Percentiles rank a stretch among this genome's conserved stretches.
Evolutionary conservation across 352 stramenopile species (phyloP).

Genomic region (Phytopythium ostracodes): DNA sequence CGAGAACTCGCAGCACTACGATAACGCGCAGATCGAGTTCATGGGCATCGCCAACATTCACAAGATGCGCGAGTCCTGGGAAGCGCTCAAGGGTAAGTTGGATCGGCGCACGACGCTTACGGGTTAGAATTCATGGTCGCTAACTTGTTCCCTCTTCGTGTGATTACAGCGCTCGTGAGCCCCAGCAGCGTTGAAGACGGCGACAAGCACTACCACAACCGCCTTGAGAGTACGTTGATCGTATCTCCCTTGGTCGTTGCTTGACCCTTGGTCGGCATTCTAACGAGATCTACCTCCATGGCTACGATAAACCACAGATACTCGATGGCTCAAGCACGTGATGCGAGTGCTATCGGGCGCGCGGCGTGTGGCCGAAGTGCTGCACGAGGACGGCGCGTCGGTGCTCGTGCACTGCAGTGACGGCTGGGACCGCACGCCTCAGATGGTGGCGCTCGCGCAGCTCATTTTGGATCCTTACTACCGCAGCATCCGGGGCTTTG

Average conservation of each 20-base stretch:
- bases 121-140: too few relatives aligned
- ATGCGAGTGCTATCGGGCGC: slow-evolving; percentile 83
- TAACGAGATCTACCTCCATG: neutral
- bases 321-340: slow-evolving; percentile 96
- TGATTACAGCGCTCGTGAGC: slow-evolving; percentile 58
- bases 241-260: slow-evolving; percentile 2
- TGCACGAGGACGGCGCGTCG: slow-evolving; percentile 79
- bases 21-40: slow-evolving; percentile 94
- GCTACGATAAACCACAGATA: slow-evolving; percentile 51
- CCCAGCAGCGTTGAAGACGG: slow-evolving; percentile 79
- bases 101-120: too few relatives aligned
- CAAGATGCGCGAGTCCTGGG: slow-evolving; percentile 95
- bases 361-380: slow-evolving; percentile 66
- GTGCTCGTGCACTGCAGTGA: slow-evolving; percentile 87
- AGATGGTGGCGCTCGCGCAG: slow-evolving; percentile 75
- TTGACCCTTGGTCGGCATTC: slow-evolving; percentile 1
- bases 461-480: slow-evolving; percentile 87
- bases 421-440: slow-evolving; percentile 84
- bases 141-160: slow-evolving; percentile 8
- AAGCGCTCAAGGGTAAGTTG: slow-evolving; percentile 75
- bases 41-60: slow-evolving; percentile 99
- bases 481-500: slow-evolving; percentile 80
- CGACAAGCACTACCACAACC: slow-evolving; percentile 87
- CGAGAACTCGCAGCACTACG: slow-evolving; percentile 96
- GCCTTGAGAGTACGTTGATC: slow-evolving; percentile 64